phyloP scores from a whole-genome alignment of 2,329 filamentous ascomycete species.

The Boeremia exigua region DNA sequence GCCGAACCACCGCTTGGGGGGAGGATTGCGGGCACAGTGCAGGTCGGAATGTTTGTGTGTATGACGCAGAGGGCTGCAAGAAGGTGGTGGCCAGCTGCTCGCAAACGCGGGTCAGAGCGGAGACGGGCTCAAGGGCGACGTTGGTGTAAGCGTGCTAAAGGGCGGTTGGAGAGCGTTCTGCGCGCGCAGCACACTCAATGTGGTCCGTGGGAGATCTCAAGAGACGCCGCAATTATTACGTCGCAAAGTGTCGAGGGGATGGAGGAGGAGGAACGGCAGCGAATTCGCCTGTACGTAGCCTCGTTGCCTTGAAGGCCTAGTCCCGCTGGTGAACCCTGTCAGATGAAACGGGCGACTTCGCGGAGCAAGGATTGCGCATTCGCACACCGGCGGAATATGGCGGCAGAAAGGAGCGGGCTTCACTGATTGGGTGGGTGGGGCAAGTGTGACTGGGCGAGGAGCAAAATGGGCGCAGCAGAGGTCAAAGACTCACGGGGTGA shows the following conservation, averaged over 20 bases:
- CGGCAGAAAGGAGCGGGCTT: conserved; percentile 11
- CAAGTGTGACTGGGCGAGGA: conserved; percentile 17
- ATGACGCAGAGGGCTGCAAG: conserved; percentile 22
- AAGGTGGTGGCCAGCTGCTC: conserved; percentile 6
- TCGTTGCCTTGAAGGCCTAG: conserved; percentile 15
- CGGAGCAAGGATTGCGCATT: conserved; percentile 22
- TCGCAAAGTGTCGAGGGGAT: conserved; percentile 14
- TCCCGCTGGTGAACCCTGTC: conserved; percentile 16
- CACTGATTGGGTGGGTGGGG: conserved; percentile 20
- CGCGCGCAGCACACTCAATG: conserved; percentile 18
- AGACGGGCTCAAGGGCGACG: conserved; percentile 5
- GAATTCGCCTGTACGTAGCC: conserved; percentile 20
- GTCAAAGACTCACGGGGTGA: conserved; percentile 11
- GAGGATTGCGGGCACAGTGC: conserved; percentile 6
- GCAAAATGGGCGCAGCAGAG: conserved; percentile 29
- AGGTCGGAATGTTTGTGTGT: conserved; percentile 1
- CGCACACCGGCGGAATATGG: conserved; percentile 20
- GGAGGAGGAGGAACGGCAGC: conserved; percentile 21
- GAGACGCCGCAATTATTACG: neutral
- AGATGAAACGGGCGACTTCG: conserved; percentile 24
- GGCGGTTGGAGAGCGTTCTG: conserved; percentile 6
- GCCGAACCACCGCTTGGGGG: conserved; percentile 2
- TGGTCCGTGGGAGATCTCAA: conserved; percentile 3
- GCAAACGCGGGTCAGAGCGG: conserved; percentile 19
- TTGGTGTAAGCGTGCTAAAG: neutral